These are phyloP conservation scores for Corylus avellana DNA, from an alignment of 306 rosid species.

Conservation along the genomic window DNA sequence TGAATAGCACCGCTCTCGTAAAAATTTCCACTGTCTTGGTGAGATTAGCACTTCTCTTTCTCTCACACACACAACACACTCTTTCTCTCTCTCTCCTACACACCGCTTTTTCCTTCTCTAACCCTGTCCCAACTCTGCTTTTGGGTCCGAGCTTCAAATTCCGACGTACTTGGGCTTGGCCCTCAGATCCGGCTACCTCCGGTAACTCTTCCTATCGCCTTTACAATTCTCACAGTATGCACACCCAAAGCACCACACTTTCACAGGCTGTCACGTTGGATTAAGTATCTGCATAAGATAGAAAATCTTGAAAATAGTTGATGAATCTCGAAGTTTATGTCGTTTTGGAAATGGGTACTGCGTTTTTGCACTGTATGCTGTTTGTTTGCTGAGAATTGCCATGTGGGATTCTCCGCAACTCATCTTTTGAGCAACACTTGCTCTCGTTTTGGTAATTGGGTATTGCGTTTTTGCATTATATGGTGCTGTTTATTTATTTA, in stretches of 20 bases:
- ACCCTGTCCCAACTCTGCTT: slow-evolving; percentile 28
- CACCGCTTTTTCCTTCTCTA: slow-evolving; percentile 23
- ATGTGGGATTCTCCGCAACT: not conserved
- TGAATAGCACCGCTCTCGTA: slow-evolving; percentile 5
- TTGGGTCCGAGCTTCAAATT: slow-evolving; percentile 38
- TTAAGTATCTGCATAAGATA: not conserved
- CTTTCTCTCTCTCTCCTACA: not conserved
- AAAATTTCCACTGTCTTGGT: slow-evolving; percentile 10
- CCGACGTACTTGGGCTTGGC: slow-evolving; percentile 17
- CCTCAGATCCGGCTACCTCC: slow-evolving; percentile 49
- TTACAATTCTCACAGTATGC: slow-evolving; percentile 13
- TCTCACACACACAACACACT: not conserved
- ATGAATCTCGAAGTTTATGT: slow-evolving; percentile 10
- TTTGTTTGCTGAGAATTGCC: slow-evolving; percentile 22
- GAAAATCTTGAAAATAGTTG: slow-evolving; percentile 15
- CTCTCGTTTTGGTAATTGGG: slow-evolving; percentile 7
- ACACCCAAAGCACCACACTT: slow-evolving; percentile 19
- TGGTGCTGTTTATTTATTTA: not conserved
- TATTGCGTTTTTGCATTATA: slow-evolving; percentile 1
- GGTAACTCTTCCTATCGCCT: slow-evolving; percentile 34
- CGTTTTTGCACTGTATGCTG: not conserved
- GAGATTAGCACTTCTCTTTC: slow-evolving; percentile 11
- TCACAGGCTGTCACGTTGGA: slow-evolving; percentile 2
- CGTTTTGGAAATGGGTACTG: slow-evolving; percentile 13
- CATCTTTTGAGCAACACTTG: too few species aligned